phyloP scores from a whole-genome alignment of 2,329 filamentous ascomycete species.

The Paracamarosporium sp. region DNA sequence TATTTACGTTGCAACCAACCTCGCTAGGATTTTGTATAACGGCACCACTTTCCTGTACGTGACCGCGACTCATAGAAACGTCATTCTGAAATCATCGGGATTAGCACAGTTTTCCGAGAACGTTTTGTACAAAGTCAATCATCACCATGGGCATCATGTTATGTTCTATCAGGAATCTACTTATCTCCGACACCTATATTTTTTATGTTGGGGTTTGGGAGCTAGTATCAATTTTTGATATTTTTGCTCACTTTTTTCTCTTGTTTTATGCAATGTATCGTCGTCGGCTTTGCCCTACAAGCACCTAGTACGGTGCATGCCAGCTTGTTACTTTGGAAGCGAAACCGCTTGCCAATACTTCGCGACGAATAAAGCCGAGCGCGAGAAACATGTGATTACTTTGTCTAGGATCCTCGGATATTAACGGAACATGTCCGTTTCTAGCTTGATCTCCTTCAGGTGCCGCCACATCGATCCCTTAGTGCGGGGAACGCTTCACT shows the following conservation, averaged over 20 bases:
- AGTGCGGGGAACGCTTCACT: neutral
- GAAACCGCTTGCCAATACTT: neutral
- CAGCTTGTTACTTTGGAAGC: neutral
- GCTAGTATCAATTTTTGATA: no score
- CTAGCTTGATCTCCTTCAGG: neutral
- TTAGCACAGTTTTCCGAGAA: neutral
- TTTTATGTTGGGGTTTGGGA: no score
- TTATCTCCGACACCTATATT: no score
- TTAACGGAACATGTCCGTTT: neutral
- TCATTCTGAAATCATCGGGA: constrained; percentile 10
- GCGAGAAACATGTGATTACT: neutral
- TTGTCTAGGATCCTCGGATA: neutral
- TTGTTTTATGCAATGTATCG: no score
- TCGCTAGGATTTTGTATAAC: constrained; percentile 41
- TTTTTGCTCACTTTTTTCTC: no score
- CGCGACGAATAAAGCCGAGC: neutral
- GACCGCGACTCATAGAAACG: constrained; percentile 18
- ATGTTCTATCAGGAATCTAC: no score
- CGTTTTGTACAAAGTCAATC: no score
- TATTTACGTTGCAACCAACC: constrained; percentile 34
- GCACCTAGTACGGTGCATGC: no score
- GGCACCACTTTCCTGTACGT: constrained; percentile 49
- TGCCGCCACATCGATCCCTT: neutral
- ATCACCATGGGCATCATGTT: no score
- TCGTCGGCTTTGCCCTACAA: no score